phyloP scores from a whole-genome alignment of 176 grass and related monocot species.

The Cocos nucifera region DNA sequence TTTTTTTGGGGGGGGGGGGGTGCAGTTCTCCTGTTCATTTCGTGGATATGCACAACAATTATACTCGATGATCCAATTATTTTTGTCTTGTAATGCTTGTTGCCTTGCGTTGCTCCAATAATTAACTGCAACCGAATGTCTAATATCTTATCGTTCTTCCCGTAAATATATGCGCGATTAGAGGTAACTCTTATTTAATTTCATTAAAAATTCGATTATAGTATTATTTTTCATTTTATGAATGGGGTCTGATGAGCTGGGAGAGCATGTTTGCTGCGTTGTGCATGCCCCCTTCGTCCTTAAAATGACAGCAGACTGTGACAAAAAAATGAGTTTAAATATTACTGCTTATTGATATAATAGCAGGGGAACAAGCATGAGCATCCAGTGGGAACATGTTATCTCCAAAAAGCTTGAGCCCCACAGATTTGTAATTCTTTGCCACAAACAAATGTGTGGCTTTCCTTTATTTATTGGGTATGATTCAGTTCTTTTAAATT shows the following conservation, averaged over 20 bases:
- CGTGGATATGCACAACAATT: too few relatives aligned
- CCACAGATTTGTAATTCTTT: not conserved
- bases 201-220: too few relatives aligned
- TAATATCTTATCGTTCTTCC: not conserved
- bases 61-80: too few relatives aligned
- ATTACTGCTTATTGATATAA: too few relatives aligned
- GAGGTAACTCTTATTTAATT: too few relatives aligned
- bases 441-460: not conserved
- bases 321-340: not conserved
- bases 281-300: not conserved
- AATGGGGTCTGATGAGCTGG: not conserved
- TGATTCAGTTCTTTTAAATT: not conserved
- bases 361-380: not conserved
- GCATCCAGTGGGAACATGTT: not conserved
- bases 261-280: not conserved
- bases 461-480: not conserved
- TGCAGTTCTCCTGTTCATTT: too few relatives aligned
- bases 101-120: not conserved
- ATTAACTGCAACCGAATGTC: not conserved
- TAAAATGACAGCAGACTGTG: not conserved
- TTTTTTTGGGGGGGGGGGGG: too few relatives aligned
- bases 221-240: too few relatives aligned
- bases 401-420: not conserved
- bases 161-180: not conserved
- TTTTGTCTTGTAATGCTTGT: not conserved